Percentiles rank a stretch among this genome's conserved stretches.
These are phyloP conservation scores for Penicillium roqueforti DNA, from an alignment of 495 filamentous ascomycete genomes.

Conservation along the genomic window DNA sequence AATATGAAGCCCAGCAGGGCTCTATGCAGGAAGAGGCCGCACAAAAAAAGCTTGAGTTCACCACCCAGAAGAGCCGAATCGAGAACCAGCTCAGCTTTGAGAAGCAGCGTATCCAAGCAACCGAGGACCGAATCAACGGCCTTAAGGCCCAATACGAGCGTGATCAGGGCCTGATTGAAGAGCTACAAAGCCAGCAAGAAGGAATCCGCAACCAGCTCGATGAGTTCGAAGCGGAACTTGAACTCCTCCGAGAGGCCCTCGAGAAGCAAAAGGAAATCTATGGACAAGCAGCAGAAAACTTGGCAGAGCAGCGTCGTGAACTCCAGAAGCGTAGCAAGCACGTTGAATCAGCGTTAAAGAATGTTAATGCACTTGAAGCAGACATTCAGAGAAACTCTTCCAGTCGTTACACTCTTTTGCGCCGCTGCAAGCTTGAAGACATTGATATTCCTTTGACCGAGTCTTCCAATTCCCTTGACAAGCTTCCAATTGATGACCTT, in stretches of 20 bases:
- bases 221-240: conserved; percentile 69
- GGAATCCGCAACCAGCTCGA: conserved; percentile 68
- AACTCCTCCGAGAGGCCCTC: conserved; percentile 66
- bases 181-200: conserved; percentile 69
- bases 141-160: conserved; percentile 63
- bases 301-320: conserved; percentile 76
- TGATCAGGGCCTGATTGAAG: conserved; percentile 59
- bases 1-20: conserved; percentile 90
- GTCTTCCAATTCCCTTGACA: conserved; percentile 70
- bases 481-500: conserved; percentile 82
- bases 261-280: conserved; percentile 62
- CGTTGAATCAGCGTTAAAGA: conserved; percentile 73
- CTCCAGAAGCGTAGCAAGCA: conserved; percentile 78
- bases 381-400: conserved; percentile 79
- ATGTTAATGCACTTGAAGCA: conserved; percentile 71
- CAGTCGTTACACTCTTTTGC: conserved; percentile 74
- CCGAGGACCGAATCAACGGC: conserved; percentile 61
- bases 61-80: conserved; percentile 74
- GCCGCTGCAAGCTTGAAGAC: conserved; percentile 89
- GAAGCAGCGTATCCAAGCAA: conserved; percentile 60
- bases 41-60: conserved; percentile 81
- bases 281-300: conserved; percentile 65
- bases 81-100: conserved; percentile 78
- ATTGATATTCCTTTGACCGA: conserved; percentile 77
- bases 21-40: conserved; percentile 82